Evolutionary conservation across 345 rosid species (phyloP), one percentile per base, ranked within the genome.

Genomic region (Cardamine occulta): DNA sequence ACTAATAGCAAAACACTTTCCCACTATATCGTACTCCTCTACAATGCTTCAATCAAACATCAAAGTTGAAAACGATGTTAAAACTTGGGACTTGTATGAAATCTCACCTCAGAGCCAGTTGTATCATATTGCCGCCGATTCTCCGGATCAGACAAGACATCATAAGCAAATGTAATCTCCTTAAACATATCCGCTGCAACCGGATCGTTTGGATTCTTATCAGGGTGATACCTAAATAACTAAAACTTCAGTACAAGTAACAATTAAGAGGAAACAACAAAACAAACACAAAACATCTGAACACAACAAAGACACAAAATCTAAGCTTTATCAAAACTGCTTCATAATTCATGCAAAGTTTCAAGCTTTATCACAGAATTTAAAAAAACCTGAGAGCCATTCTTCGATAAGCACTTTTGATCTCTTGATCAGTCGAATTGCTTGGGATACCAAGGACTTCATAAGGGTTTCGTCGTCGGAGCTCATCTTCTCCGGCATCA

Each of bases 171-270:
- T 15, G 97, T 94, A 73, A 84, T 85, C 79, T 94, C 99, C 57
- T 91, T 86, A 78, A 91, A 94, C 88, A 86, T 85, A 74, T 94
- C 93, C 3, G 96, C 89, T 70, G 99, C 96, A 79, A 88, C 82
- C 29, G 97, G 92, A 61, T 94, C 97, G 70, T 94, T 87, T 44
- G 86, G 92, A 80, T 92, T 94, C 84, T 94, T 94, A 85, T 92
- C 99, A 62, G 99, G 99, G 87, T 92, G 97, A 80, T 92, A 94
- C 89, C 99, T 94, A 78, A 75, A 82, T 44, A 60, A 65, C 10
- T 21, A 39, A 29, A 70, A 55, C 34, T 12, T 59, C 26, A 63
- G 52, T 57, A 47, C 9, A 37, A 0, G 29, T 29, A 57, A 29
- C 45, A 31, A 21, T 13, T 5, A 15, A 60, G 6, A 21, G 1